phyloP scores from a whole-genome alignment of 352 stramenopile genomes.

The Chrysophaeum taylorii region DNA sequence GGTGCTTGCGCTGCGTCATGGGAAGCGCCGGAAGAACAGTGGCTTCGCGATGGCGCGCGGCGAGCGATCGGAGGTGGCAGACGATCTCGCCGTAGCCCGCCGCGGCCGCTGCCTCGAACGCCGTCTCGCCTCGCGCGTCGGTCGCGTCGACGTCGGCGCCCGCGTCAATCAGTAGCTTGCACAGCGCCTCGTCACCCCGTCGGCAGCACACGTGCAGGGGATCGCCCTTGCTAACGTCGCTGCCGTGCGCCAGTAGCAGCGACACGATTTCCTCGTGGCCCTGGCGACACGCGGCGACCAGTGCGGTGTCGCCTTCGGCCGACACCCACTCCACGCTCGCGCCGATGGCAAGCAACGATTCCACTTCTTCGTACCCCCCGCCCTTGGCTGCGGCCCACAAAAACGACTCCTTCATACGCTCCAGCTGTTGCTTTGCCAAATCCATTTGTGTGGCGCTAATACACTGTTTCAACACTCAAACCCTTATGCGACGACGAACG shows the following conservation, averaged over 20 bases:
- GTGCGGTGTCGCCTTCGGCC: not conserved
- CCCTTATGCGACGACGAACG: too few relatives aligned
- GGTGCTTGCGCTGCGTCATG: too few relatives aligned
- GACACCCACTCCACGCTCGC: conserved; percentile 1
- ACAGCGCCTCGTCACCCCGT: conserved; percentile 1
- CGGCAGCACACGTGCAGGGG: not conserved
- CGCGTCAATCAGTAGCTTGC: not conserved
- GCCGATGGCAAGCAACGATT: conserved; percentile 8
- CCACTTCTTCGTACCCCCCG: not conserved
- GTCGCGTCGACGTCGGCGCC: not conserved
- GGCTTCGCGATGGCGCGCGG: not conserved
- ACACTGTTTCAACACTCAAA: too few relatives aligned
- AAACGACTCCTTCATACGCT: conserved; percentile 13
- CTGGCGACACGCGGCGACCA: not conserved
- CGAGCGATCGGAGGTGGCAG: not conserved
- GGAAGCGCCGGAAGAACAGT: too few relatives aligned
- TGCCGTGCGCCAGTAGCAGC: conserved; percentile 9
- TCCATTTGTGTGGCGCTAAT: too few relatives aligned
- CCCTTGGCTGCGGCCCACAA: conserved; percentile 12
- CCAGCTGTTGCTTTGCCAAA: not conserved
- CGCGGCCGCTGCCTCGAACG: not conserved
- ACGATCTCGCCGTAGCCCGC: not conserved
- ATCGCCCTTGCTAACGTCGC: too few relatives aligned
- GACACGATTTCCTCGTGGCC: not conserved
- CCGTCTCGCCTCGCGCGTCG: not conserved